phyloP scores from a whole-genome alignment of 2,329 filamentous ascomycete species.

The Aspergillus transmontanensis region DNA sequence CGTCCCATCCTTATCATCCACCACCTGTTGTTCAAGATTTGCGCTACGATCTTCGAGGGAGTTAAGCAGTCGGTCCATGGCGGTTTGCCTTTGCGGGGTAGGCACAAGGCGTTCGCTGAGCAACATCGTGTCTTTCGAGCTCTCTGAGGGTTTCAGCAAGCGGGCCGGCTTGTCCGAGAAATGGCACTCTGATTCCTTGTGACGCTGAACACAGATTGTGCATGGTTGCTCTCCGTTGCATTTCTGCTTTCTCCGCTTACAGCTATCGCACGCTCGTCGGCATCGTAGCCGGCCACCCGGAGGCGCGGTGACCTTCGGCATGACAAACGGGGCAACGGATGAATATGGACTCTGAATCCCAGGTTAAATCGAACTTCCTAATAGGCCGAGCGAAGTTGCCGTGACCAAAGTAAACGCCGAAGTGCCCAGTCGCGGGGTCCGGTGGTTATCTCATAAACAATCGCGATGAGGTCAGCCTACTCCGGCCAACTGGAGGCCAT shows the following conservation, averaged over 20 bases:
- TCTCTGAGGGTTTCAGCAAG: constrained; percentile 32
- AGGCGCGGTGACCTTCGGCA: constrained; percentile 35
- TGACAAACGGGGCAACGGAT: constrained; percentile 7
- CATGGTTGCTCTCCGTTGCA: constrained; percentile 56
- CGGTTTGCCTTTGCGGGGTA: constrained; percentile 35
- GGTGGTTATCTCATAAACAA: not conserved
- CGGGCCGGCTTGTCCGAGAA: constrained; percentile 41
- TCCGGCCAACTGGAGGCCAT: not conserved
- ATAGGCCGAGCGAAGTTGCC: not conserved
- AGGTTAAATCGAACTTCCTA: not conserved
- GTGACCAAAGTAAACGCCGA: not conserved
- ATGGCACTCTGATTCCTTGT: constrained; percentile 45
- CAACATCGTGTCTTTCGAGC: constrained; percentile 35
- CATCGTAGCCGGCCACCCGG: constrained; percentile 37
- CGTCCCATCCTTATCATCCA: constrained; percentile 36
- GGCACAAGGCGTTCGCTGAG: constrained; percentile 34
- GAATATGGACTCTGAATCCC: not conserved
- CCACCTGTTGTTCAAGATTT: constrained; percentile 30
- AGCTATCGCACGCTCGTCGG: constrained; percentile 47
- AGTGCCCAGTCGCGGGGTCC: not conserved
- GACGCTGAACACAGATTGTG: constrained; percentile 51
- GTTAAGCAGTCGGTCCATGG: constrained; percentile 37
- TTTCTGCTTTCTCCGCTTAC: constrained; percentile 54
- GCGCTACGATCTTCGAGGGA: constrained; percentile 36
- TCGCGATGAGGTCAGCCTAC: not conserved